Evolutionary conservation across 2,329 filamentous ascomycete species (phyloP).

Genomic region (Hypoxylon sp.): DNA sequence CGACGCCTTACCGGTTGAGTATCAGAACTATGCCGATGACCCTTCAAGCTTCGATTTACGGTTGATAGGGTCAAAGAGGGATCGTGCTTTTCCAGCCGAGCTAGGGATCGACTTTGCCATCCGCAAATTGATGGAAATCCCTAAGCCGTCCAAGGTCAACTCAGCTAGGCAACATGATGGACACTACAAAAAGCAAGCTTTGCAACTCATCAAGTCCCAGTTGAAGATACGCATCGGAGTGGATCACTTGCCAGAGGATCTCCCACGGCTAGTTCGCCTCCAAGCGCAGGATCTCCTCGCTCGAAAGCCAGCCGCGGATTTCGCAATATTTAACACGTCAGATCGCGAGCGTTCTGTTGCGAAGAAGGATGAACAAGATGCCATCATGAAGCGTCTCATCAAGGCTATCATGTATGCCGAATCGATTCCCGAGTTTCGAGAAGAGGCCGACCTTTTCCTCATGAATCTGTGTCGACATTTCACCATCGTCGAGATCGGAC

Average conservation of each 20-base stretch:
- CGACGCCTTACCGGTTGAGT: conserved; percentile 83
- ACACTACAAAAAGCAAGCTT: conserved; percentile 93
- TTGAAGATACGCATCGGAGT: conserved; percentile 89
- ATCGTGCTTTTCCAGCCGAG: conserved; percentile 85
- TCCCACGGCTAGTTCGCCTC: conserved; percentile 82
- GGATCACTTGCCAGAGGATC: conserved; percentile 88
- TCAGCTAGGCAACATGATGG: conserved; percentile 71
- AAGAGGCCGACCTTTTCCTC: conserved; percentile 78
- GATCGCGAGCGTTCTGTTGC: conserved; percentile 83
- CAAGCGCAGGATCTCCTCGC: conserved; percentile 86
- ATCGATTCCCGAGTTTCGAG: conserved; percentile 81
- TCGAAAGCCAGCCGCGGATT: conserved; percentile 75
- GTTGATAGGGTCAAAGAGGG: conserved; percentile 87
- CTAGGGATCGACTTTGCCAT: conserved; percentile 90
- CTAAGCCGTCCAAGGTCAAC: conserved; percentile 65
- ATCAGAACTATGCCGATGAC: conserved; percentile 87
- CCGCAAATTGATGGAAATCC: conserved; percentile 82
- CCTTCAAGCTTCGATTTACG: conserved; percentile 86
- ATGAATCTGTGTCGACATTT: conserved; percentile 88
- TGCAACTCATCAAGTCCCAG: conserved; percentile 86
- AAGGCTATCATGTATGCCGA: conserved; percentile 89
- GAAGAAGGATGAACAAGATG: conserved; percentile 87
- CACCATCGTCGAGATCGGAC: conserved; percentile 86
- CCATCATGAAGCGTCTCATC: conserved; percentile 82
- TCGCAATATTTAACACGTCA: conserved; percentile 75